A percentile compares a stretch with the other conserved stretches of the same genome.
Evolutionary conservation across 768 basidiomycete species (phyloP).

Genomic region (Kwoniella heveanensis): DNA sequence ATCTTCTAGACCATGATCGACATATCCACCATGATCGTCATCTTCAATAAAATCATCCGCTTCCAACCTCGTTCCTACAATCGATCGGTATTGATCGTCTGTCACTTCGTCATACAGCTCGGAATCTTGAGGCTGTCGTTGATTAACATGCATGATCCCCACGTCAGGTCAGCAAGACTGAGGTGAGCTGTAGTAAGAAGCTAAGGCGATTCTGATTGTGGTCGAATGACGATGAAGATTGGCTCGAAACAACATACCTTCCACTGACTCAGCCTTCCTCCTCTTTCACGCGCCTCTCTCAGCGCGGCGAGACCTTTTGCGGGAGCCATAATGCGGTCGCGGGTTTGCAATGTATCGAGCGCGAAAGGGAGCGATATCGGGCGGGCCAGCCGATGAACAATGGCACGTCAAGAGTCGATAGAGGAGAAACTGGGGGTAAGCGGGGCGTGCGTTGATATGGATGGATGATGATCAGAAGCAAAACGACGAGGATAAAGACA

Average conservation of each 20-base stretch:
- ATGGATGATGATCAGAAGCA: conserved; percentile 1
- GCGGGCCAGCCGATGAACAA: too few relatives aligned
- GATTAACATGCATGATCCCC: not conserved
- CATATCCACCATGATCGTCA: conserved; percentile 86
- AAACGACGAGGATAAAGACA: not conserved
- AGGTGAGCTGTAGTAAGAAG: too few relatives aligned
- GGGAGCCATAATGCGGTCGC: conserved; percentile 23
- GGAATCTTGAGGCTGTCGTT: conserved; percentile 61
- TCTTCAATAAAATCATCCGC: conserved; percentile 93
- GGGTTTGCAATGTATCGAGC: too few relatives aligned
- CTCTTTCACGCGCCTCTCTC: conserved; percentile 54
- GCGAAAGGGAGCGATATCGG: too few relatives aligned
- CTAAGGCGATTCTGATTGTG: too few relatives aligned
- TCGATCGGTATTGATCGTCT: conserved; percentile 81
- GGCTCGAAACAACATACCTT: conserved; percentile 43
- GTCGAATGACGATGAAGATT: too few relatives aligned
- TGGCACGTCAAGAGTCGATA: too few relatives aligned
- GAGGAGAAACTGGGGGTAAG: too few relatives aligned
- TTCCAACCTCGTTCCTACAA: conserved; percentile 80
- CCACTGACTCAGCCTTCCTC: conserved; percentile 54
- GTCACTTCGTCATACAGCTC: conserved; percentile 85
- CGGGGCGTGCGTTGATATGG: not conserved
- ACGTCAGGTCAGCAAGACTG: too few relatives aligned
- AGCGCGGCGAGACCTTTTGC: conserved; percentile 54
- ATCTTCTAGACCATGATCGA: conserved; percentile 96